Conservation (phyloP, 1,284 basidiomycete genomes). For the Melampsora americana region DNA sequence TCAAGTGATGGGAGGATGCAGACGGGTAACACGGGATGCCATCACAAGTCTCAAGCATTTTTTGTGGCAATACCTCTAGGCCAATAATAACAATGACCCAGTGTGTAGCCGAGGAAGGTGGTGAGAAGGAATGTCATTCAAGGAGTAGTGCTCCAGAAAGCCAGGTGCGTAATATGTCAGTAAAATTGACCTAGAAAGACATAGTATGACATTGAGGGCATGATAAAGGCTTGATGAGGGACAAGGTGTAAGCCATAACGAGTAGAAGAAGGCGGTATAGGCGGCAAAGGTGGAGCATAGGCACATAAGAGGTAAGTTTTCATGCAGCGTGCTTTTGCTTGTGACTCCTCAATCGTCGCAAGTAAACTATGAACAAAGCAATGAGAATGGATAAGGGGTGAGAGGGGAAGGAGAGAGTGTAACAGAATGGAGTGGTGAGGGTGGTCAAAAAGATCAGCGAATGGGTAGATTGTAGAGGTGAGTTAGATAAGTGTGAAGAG, state of each 20-base stretch:
- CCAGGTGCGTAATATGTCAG: not conserved
- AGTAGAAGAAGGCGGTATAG: not conserved
- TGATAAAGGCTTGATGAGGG: too few relatives aligned
- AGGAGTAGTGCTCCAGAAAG: too few relatives aligned
- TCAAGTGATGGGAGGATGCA: too few relatives aligned
- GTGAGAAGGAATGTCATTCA: too few relatives aligned
- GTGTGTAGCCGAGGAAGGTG: too few relatives aligned
- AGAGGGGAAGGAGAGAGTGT: not conserved
- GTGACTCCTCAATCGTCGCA: conserved; percentile 42
- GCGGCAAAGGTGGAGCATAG: not conserved
- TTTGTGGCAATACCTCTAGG: too few relatives aligned
- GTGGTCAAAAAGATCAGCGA: too few relatives aligned
- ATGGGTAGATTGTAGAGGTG: not conserved
- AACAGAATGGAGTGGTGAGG: not conserved
- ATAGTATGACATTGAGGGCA: too few relatives aligned
- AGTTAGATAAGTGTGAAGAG: not conserved
- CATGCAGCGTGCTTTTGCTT: conserved; percentile 45
- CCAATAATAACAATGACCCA: too few relatives aligned
- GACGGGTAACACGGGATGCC: too few relatives aligned
- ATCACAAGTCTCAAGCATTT: too few relatives aligned
- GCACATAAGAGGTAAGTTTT: conserved; percentile 16
- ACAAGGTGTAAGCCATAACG: too few relatives aligned
- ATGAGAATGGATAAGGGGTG: not conserved
- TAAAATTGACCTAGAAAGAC: not conserved
- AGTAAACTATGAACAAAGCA: conserved; percentile 35